Percentiles rank a stretch among this genome's conserved stretches.
phyloP scores from a whole-genome alignment of 257 asterid genomes.

The Petunia axillaris region DNA sequence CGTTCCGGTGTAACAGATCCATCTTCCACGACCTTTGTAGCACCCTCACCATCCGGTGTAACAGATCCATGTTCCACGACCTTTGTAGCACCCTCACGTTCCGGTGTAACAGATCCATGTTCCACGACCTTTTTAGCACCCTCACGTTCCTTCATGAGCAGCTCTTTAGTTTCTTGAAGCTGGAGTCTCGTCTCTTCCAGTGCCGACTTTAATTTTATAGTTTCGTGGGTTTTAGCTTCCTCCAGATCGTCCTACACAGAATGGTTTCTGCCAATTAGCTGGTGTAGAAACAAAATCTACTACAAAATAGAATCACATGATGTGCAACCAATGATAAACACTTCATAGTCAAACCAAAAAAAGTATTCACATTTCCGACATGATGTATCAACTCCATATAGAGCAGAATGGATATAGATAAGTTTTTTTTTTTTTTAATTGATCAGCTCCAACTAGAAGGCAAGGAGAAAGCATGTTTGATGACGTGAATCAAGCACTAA shows the following conservation, averaged over 20 bases:
- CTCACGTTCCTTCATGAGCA: conserved; percentile 51
- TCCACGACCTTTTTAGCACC: conserved; percentile 28
- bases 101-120: conserved; percentile 22
- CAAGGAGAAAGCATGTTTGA: background rate
- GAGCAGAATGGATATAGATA: background rate
- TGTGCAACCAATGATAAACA: background rate
- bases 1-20: background rate
- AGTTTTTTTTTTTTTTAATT: background rate
- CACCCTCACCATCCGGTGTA: conserved; percentile 43
- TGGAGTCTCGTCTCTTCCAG: conserved; percentile 61
- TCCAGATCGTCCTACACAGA: conserved; percentile 34
- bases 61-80: conserved; percentile 28
- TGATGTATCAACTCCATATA: background rate
- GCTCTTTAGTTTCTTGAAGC: conserved; percentile 54
- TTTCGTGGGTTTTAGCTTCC: conserved; percentile 67
- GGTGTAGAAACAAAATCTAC: conserved; percentile 14
- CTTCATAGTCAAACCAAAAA: background rate
- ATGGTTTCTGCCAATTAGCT: background rate
- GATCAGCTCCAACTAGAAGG: background rate
- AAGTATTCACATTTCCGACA: background rate
- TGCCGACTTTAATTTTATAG: conserved; percentile 57
- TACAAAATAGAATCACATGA: conserved; percentile 16
- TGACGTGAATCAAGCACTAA: background rate
- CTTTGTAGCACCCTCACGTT: background rate
- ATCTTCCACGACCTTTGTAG: conserved; percentile 25